These are phyloP conservation scores for Scedosporium boydii DNA, from an alignment of 2,329 filamentous ascomycete species.

Conservation along the genomic window DNA sequence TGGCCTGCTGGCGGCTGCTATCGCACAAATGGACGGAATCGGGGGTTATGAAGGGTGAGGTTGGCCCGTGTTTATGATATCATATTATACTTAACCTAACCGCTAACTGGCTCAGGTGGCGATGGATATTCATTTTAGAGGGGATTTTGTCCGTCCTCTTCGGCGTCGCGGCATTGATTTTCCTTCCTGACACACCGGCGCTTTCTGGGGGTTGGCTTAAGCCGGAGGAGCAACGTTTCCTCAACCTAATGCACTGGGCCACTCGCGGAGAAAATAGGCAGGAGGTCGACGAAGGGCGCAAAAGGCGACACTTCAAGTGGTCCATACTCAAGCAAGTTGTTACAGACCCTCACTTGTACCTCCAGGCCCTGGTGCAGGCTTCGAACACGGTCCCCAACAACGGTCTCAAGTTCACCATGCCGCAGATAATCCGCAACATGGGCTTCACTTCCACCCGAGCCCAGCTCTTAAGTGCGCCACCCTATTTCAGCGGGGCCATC, in stretches of 20 bases:
- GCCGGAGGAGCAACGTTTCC: background rate
- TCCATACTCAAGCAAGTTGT: background rate
- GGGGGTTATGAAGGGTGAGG: constrained; percentile 17
- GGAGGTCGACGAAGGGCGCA: background rate
- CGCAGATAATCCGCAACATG: constrained; percentile 28
- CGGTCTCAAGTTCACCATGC: constrained; percentile 20
- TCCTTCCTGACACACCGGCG: constrained; percentile 19
- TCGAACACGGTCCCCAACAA: constrained; percentile 24
- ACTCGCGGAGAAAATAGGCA: background rate
- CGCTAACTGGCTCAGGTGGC: constrained; percentile 20
- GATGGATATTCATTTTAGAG: constrained; percentile 37
- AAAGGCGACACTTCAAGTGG: background rate
- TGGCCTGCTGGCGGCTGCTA: constrained; percentile 33
- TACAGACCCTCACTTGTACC: constrained; percentile 15
- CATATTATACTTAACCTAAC: too few species aligned
- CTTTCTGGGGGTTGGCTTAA: background rate
- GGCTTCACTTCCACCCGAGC: constrained; percentile 22
- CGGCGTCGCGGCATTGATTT: constrained; percentile 21
- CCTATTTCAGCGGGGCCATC: constrained; percentile 17
- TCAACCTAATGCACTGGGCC: background rate
- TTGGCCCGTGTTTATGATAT: too few species aligned
- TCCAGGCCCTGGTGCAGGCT: constrained; percentile 26
- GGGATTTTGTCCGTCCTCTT: constrained; percentile 24
- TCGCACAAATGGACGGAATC: constrained; percentile 24
- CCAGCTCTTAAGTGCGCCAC: constrained; percentile 22